These are phyloP conservation scores for Prillingera fragicola DNA, from an alignment of 1,284 basidiomycete genomes.

Conservation along the genomic window DNA sequence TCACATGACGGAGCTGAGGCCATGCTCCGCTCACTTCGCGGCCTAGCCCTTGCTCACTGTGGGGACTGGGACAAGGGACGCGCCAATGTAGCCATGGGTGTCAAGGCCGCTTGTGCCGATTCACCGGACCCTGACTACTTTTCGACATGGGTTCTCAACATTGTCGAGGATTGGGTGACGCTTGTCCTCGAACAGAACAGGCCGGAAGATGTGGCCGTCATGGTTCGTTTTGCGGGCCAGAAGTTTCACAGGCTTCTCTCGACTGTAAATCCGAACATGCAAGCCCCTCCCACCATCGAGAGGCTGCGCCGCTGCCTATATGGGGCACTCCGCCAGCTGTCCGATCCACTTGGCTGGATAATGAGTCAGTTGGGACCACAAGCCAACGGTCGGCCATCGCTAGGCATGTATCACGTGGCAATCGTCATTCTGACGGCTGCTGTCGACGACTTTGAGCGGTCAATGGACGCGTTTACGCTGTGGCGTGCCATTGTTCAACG, in stretches of 20 bases:
- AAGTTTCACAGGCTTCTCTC: slow-evolving; percentile 8
- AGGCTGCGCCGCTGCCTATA: background rate
- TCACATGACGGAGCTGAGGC: slow-evolving; percentile 5
- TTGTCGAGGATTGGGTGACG: slow-evolving; percentile 5
- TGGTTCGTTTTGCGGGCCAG: slow-evolving; percentile 1
- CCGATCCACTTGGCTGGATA: no score
- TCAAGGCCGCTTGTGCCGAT: background rate
- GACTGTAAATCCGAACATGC: background rate
- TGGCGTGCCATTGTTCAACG: slow-evolving; percentile 8
- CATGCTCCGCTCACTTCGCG: slow-evolving; percentile 3
- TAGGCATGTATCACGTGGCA: slow-evolving; percentile 3
- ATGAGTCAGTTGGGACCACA: background rate
- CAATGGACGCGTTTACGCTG: slow-evolving; percentile 2
- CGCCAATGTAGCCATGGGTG: background rate
- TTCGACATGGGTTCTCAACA: background rate
- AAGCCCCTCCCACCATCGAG: no score
- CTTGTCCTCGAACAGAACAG: background rate
- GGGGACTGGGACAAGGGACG: slow-evolving; percentile 3
- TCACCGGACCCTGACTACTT: background rate
- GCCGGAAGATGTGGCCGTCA: background rate
- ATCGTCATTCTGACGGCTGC: slow-evolving; percentile 1
- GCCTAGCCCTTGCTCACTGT: slow-evolving; percentile 1
- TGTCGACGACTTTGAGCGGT: background rate
- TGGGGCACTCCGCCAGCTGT: no score
- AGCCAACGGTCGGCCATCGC: background rate